Conservation (phyloP, 208 protist genomes). For the Wallacemonas rigidus region DNA sequence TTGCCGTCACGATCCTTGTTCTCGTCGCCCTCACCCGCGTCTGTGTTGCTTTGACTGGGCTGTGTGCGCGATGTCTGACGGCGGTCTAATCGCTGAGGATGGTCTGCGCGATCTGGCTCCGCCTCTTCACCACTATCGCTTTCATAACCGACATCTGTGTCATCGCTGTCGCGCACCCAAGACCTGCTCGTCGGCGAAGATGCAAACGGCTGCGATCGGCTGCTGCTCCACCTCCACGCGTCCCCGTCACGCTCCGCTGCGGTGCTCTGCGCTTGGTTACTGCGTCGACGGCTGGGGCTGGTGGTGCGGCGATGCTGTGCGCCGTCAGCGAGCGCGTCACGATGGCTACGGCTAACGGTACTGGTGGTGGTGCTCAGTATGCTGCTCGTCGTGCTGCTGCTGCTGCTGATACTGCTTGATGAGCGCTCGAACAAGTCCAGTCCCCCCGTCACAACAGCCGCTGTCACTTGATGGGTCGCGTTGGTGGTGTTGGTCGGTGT, state of each 20-base stretch:
- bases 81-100: too few relatives aligned
- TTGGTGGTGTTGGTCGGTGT: neutral
- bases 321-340: neutral
- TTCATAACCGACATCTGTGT: neutral
- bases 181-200: slow-evolving; percentile 2
- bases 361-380: slow-evolving; percentile 5
- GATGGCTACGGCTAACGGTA: neutral
- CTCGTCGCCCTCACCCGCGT: neutral
- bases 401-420: neutral
- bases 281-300: neutral
- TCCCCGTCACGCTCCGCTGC: neutral
- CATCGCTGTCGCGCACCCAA: neutral
- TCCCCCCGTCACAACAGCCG: neutral
- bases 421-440: neutral
- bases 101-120: too few relatives aligned
- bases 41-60: too few relatives aligned
- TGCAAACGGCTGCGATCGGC: slow-evolving; percentile 10
- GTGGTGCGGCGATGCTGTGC: neutral
- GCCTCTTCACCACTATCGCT: neutral
- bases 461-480: neutral
- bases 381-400: slow-evolving; percentile 5
- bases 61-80: too few relatives aligned
- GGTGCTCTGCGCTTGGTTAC: neutral
- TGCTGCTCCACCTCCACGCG: neutral
- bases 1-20: neutral